These are phyloP conservation scores for Paecilomyces formosus DNA, from an alignment of 2,329 filamentous ascomycete genomes.

Conservation along the genomic window DNA sequence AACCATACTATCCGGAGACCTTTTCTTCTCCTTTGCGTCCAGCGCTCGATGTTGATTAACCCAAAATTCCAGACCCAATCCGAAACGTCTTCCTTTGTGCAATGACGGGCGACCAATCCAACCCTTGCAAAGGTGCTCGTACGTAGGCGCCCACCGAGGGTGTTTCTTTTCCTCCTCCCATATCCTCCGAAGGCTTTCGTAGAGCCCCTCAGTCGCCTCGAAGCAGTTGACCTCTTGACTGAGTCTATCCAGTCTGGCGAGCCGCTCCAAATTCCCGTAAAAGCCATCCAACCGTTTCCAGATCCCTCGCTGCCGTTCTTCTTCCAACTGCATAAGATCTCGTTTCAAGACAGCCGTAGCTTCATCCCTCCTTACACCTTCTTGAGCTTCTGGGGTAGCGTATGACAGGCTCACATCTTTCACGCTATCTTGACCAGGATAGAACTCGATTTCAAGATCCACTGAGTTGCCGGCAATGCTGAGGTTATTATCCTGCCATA, in stretches of 20 bases:
- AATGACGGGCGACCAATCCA: slow-evolving; percentile 34
- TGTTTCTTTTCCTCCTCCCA: slow-evolving; percentile 35
- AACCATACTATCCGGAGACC: slow-evolving; percentile 23
- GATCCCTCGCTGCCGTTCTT: slow-evolving; percentile 20
- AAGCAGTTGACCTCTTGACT: slow-evolving; percentile 41
- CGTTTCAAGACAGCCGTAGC: slow-evolving; percentile 36
- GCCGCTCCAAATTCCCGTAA: slow-evolving; percentile 35
- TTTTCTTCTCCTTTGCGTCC: slow-evolving; percentile 19
- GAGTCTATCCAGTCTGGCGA: slow-evolving; percentile 37
- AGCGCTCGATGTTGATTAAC: slow-evolving; percentile 26
- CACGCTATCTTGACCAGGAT: slow-evolving; percentile 31
- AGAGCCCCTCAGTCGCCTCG: slow-evolving; percentile 37
- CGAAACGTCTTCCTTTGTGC: slow-evolving; percentile 31
- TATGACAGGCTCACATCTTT: slow-evolving; percentile 38
- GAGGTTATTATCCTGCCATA: slow-evolving; percentile 40
- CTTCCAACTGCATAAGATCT: slow-evolving; percentile 26
- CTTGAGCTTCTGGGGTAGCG: slow-evolving; percentile 31
- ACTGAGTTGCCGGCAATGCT: slow-evolving; percentile 41
- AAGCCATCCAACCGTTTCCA: slow-evolving; percentile 34
- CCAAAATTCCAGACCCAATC: slow-evolving; percentile 38
- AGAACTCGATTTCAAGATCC: slow-evolving; percentile 40
- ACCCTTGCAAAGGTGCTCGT: slow-evolving; percentile 35
- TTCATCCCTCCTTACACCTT: slow-evolving; percentile 34
- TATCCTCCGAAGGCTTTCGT: slow-evolving; percentile 33
- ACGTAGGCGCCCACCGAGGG: slow-evolving; percentile 19